Base-by-base conservation (phyloP, 768 basidiomycete species). In the Termitomyces sp. region DNA sequence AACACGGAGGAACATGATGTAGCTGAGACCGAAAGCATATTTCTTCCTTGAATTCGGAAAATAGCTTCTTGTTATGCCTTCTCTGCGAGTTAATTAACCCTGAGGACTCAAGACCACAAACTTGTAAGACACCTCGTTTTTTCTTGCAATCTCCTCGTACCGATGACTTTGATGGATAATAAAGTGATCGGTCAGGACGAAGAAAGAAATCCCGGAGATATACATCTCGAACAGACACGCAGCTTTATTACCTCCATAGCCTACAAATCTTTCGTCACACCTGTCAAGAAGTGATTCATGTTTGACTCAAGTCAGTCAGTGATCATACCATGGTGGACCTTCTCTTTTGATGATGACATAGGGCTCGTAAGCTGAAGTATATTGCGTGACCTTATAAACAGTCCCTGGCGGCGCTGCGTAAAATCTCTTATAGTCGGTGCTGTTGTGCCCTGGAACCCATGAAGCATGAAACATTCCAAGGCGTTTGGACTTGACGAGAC, bases 191-290 rank as follows among this genome's bases (percentile, higher is more conserved):
- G 86, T 75, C 12, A 94, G 79, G 28, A 95, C 89, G 66, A 86
- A 91, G 70, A 84, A 94, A 23, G 85, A 85, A 40, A 93, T 80
- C 3, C 93, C 93, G 12, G 90, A 85, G 7, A 95, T 74, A 71
- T 91, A 92, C 83, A 95, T 90, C 68, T 93, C 93, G 66, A 88
- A 94, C 38, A 94, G 77, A 66, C 93, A 94, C 10, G 94, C 92
- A 1, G 93, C 93, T 69, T 95, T 95, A 75, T 95, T 95, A 1
- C 85, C 91, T 4, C 93, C 93, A 67, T 94, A 94, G 1, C 93
- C 93, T 46, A 93, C 79, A 65, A 95, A 95, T 35, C 91, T 82
- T 67, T 94, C 91, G 63, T 94, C 91, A 64, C 92, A 94, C 91
- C 91, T 92, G 58, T 43, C 56, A 28, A 45, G 7, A n/a, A 11